Base-by-base conservation (phyloP, 768 basidiomycete genomes). In the Calocera viscosa region DNA sequence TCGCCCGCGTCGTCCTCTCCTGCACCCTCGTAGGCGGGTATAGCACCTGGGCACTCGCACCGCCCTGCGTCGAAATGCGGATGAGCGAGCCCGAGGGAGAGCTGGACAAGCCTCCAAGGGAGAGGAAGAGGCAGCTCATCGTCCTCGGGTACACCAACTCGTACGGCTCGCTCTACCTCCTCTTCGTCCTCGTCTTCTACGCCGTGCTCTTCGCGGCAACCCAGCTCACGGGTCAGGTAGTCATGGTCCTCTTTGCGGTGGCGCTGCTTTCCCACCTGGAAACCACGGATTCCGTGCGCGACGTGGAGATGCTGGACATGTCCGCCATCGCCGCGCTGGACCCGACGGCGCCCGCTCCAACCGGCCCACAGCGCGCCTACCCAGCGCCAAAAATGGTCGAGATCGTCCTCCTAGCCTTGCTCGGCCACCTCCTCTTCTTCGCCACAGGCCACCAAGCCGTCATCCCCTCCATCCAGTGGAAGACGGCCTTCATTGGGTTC, bases 381-480 rank as follows among this genome's bases (percentile, higher is more conserved):
- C 14, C 64, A 17, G 40, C 34, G 32, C 64, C 68, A 7, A 66
- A 65, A 40, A 68, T 94, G 75, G 77, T 82, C 7, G 90, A 94
- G 68, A 76, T 89, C 26, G 80, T 84, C 0, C 87, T 88, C 0
- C 74, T 97, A 16, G 87, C 88, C 0, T 81, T 97, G 8, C 79
- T 96, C 12, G 88, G 86, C 0, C 76, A 89, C 40, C 82, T 91
- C 63, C 76, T 83, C 8, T 98, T 94, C 81, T 90, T 89, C 74
- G 80, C 84, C 0, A 97, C 94, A 0, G 95, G 96, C 1, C 96
- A 99, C 72, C 94, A 98, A 76, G 82, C 93, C 0, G 87, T 87
- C 1, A 80, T 98, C 40, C 83, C 91, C 0, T 89, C 91, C 1
- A 83, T 99, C 47, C 95, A 98, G 71, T 99, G 95, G 96, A 96